phyloP scores from a whole-genome alignment of 768 basidiomycete species.

The Amanita muscaria region DNA sequence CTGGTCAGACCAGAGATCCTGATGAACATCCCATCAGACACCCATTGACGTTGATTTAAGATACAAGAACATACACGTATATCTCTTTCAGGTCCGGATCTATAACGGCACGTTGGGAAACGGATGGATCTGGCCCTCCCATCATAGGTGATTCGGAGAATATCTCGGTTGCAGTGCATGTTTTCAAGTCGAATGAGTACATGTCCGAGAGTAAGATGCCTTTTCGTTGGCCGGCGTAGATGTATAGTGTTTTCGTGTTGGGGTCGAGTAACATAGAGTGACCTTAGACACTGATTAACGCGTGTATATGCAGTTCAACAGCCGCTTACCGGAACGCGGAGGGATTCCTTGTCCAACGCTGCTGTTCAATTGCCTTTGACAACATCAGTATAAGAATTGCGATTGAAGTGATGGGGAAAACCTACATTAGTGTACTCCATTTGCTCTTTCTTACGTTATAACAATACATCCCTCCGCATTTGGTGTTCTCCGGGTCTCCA shows the following conservation, averaged over 20 bases:
- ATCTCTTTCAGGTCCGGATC: constrained; percentile 57
- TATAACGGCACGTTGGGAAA: constrained; percentile 67
- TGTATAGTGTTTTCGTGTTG: constrained; percentile 46
- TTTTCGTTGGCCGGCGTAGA: constrained; percentile 68
- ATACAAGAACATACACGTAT: constrained; percentile 49
- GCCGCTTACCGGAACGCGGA: constrained; percentile 53
- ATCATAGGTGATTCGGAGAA: constrained; percentile 51
- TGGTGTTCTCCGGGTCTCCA: constrained; percentile 47
- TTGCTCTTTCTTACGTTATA: constrained; percentile 57
- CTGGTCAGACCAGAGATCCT: constrained; percentile 60
- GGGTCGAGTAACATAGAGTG: constrained; percentile 80
- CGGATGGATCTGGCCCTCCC: constrained; percentile 65
- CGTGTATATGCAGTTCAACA: too few relatives aligned
- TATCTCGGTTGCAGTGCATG: constrained; percentile 48
- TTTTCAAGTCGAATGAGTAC: constrained; percentile 60
- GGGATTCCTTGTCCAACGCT: constrained; percentile 37
- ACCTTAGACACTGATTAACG: constrained; percentile 28
- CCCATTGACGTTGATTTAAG: background rate
- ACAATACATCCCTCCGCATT: constrained; percentile 66
- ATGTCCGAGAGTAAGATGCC: constrained; percentile 66
- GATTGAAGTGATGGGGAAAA: background rate
- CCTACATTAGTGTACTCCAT: constrained; percentile 66
- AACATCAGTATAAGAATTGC: background rate
- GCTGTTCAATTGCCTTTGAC: constrained; percentile 5
- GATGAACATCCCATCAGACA: background rate